A percentile compares a stretch with the other conserved stretches of the same genome.
Conservation (phyloP, 2,329 filamentous ascomycete species). For the Penicillium fuscoglaucum region DNA sequence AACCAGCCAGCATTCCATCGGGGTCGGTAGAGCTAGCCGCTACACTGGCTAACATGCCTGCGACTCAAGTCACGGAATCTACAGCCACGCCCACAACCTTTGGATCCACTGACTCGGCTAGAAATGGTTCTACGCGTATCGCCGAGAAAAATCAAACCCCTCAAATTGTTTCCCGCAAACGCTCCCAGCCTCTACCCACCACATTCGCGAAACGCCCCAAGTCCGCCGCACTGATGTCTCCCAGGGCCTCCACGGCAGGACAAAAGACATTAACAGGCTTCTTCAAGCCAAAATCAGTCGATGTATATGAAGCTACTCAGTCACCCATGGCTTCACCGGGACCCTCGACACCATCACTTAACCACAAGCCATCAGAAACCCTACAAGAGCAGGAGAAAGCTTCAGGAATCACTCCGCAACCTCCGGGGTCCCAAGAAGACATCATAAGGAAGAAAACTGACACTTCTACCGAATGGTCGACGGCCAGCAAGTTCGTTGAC, state of each 20-base stretch:
- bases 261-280: conserved; percentile 73
- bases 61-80: conserved; percentile 3
- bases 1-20: conserved; percentile 38
- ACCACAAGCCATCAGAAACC: background rate
- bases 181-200: conserved; percentile 36
- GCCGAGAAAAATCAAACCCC: conserved; percentile 2
- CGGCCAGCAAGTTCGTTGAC: conserved; percentile 28
- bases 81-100: background rate
- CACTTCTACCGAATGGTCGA: conserved; percentile 4
- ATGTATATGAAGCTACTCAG: background rate
- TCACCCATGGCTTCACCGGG: background rate
- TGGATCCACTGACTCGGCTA: background rate
- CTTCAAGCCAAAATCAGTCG: conserved; percentile 64
- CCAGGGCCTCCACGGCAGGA: conserved; percentile 43
- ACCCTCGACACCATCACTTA: background rate
- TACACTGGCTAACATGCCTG: background rate
- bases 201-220: conserved; percentile 55
- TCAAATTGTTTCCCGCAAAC: conserved; percentile 36
- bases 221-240: conserved; percentile 31
- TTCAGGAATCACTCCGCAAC: background rate
- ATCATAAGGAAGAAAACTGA: background rate
- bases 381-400: background rate
- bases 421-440: background rate
- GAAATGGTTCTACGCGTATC: background rate
- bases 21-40: conserved; percentile 11